These are phyloP conservation scores for Trebouxia sp. DNA, from an alignment of 139 green algal genomes.

Conservation along the genomic window DNA sequence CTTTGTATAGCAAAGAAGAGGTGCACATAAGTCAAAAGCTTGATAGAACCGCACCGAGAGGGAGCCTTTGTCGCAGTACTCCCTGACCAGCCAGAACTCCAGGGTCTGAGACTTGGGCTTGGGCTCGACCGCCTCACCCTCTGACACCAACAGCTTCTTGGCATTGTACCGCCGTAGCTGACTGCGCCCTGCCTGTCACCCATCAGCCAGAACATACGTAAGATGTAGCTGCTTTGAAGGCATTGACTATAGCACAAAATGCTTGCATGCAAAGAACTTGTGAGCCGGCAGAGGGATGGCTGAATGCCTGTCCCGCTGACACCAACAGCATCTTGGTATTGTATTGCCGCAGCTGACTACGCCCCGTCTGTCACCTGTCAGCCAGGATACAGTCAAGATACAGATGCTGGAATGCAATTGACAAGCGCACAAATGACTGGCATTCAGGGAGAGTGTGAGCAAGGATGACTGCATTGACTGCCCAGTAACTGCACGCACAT, in stretches of 20 bases:
- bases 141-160: conserved; percentile 3
- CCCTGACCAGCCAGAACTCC: conserved; percentile 41
- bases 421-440: no score
- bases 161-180: conserved; percentile 3
- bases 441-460: neutral
- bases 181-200: neutral
- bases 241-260: neutral
- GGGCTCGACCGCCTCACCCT: neutral
- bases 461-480: neutral
- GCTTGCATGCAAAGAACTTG: no score
- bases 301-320: no score
- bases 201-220: neutral
- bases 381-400: neutral
- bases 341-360: no score
- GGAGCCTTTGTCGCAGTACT: conserved; percentile 43
- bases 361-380: neutral
- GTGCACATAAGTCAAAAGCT: no score
- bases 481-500: no score
- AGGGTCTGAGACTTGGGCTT: neutral
- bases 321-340: no score
- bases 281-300: no score
- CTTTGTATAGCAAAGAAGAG: no score
- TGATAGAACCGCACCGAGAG: conserved; percentile 30
- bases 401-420: no score
- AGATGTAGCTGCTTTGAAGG: neutral